Evolutionary conservation across 208 protist species (phyloP).

Genomic region (Zelonia costaricensis): DNA sequence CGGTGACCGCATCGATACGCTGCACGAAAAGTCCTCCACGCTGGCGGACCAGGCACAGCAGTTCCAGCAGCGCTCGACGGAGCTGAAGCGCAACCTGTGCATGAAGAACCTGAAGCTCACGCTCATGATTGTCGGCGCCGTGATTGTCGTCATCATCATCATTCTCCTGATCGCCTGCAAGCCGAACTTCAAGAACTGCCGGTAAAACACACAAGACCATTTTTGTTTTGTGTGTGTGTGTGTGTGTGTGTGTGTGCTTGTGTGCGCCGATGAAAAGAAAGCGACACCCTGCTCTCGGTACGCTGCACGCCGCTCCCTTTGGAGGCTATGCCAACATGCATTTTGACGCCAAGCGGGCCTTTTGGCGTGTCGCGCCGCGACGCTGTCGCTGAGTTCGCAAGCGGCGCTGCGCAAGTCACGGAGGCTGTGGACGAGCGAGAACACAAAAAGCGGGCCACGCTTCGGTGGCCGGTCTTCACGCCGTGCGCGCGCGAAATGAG

Average conservation of each 20-base stretch:
- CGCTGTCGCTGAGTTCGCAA: too few species aligned
- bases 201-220: conserved; percentile 12
- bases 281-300: too few species aligned
- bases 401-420: too few species aligned
- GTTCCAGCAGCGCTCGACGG: conserved; percentile 81
- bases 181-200: conserved; percentile 86
- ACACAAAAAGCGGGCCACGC: too few species aligned
- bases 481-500: too few species aligned
- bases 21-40: conserved; percentile 85
- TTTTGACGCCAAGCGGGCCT: too few species aligned
- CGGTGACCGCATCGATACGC: conserved; percentile 83
- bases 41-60: conserved; percentile 83
- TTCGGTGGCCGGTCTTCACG: too few species aligned
- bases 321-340: too few species aligned
- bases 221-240: background rate
- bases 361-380: too few species aligned
- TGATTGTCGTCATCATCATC: conserved; percentile 78
- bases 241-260: background rate
- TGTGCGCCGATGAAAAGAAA: too few species aligned
- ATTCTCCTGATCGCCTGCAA: conserved; percentile 87
- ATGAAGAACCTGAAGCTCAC: conserved; percentile 92
- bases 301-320: too few species aligned
- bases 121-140: conserved; percentile 72
- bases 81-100: conserved; percentile 90
- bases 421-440: too few species aligned